Base-by-base conservation (phyloP, 2,329 filamentous ascomycete species). In the Pseudocercospora vitis region DNA sequence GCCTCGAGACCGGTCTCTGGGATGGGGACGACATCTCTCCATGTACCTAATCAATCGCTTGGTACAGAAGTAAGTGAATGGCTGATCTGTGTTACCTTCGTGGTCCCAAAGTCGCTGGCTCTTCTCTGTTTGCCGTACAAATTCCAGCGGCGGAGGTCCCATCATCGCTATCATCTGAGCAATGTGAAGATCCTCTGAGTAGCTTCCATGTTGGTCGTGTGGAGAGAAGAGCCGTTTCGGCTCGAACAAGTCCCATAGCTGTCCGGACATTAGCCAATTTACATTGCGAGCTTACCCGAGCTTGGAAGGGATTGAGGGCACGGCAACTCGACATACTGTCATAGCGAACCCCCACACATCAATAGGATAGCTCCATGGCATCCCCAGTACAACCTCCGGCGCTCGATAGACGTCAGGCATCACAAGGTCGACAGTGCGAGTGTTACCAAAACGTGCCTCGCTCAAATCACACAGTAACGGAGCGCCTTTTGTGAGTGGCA, bases 271-370 rank as follows among this genome's bases (percentile, higher is more conserved):
- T 19, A 39, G 35, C 14, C 18, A 21, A 12, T 12, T 19, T 54
- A 33, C 49, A 55, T 32, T 26, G 18, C 8, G 6, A 5, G 18
- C 7, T 21, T 23, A n/a, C n/a, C n/a, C n/a, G n/a, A n/a, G n/a
- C n/a, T n/a, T n/a, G n/a, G n/a, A n/a, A n/a, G n/a, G n/a, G n/a
- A 14, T 37, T 7, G 6, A n/a, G 16, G n/a, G 14, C 14, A n/a
- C 19, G 18, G 16, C 12, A 11, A 11, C 35, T 18, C 12, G 26
- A 63, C 66, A 65, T 58, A 71, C 68, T 68, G 73, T 65, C 28
- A 51, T 59, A 18, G 71, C 71, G 3, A 71, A 62, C 50, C 73
- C 71, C 69, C 68, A 74, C 6, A 73, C 68, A 50, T 74, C 71
- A 9, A 66, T 62, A 7, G 58, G 59, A 53, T 70, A 70, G 7